phyloP scores from a whole-genome alignment of 2,329 filamentous ascomycete genomes.

The Sporothrix inflata region DNA sequence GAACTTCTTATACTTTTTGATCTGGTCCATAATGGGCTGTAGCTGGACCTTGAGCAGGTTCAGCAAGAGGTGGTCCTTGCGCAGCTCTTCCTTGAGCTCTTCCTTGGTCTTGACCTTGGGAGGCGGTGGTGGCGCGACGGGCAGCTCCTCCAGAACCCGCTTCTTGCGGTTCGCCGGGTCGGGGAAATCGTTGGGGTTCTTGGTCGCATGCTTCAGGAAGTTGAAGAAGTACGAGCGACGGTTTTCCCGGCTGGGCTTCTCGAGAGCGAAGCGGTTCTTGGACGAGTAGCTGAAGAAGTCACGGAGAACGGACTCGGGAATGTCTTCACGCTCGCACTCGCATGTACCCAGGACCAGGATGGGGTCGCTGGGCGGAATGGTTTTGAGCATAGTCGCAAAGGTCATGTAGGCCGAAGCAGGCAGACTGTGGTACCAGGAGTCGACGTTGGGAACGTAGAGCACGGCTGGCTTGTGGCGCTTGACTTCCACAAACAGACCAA shows the following conservation, averaged over 20 bases:
- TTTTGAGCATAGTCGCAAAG: slow-evolving; percentile 79
- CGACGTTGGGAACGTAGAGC: slow-evolving; percentile 89
- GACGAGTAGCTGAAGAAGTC: slow-evolving; percentile 85
- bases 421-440: slow-evolving; percentile 76
- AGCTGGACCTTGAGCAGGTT: slow-evolving; percentile 87
- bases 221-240: slow-evolving; percentile 80
- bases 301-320: slow-evolving; percentile 66
- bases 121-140: slow-evolving; percentile 73
- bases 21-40: slow-evolving; percentile 96
- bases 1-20: slow-evolving; percentile 92
- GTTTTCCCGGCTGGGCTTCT: slow-evolving; percentile 62
- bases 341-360: slow-evolving; percentile 85
- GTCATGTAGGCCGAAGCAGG: slow-evolving; percentile 72
- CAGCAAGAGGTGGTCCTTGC: slow-evolving; percentile 79
- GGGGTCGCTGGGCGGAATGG: slow-evolving; percentile 86
- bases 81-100: slow-evolving; percentile 78
- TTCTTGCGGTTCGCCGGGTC: slow-evolving; percentile 85
- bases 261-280: slow-evolving; percentile 74
- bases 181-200: slow-evolving; percentile 82
- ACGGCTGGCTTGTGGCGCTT: slow-evolving; percentile 94
- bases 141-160: slow-evolving; percentile 75
- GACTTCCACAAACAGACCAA: slow-evolving; percentile 88
- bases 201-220: slow-evolving; percentile 78
- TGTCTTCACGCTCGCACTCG: slow-evolving; percentile 66
- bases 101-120: slow-evolving; percentile 71